Conservation (phyloP, 768 basidiomycete genomes). For the Leccinellum rugosiceps region DNA sequence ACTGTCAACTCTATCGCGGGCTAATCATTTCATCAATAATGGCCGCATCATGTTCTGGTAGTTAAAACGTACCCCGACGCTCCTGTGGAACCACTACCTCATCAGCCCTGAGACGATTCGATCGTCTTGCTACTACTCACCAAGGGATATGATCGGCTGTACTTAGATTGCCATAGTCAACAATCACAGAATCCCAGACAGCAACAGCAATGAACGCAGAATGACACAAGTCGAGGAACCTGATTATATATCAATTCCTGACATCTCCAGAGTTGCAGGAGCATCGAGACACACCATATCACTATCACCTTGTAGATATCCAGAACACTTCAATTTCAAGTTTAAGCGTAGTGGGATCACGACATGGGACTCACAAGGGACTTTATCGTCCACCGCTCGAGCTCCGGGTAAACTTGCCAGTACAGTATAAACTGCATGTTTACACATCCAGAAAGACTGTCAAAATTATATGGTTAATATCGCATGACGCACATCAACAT, state of each 20-base stretch:
- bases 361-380: slow-evolving; percentile 13
- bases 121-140: slow-evolving; percentile 5
- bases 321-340: not conserved
- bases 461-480: not conserved
- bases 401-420: slow-evolving; percentile 13
- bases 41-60: not conserved
- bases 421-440: slow-evolving; percentile 27
- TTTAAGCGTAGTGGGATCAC: too few species aligned
- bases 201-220: slow-evolving; percentile 20
- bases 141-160: slow-evolving; percentile 17
- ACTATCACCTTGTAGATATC: slow-evolving; percentile 16
- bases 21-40: slow-evolving; percentile 6
- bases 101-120: not conserved
- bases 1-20: slow-evolving; percentile 22
- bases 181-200: slow-evolving; percentile 25
- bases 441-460: slow-evolving; percentile 26
- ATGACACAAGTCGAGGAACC: slow-evolving; percentile 26
- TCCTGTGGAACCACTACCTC: slow-evolving; percentile 9
- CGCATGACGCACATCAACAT: not conserved
- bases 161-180: slow-evolving; percentile 13
- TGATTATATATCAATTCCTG: not conserved
- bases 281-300: slow-evolving; percentile 16
- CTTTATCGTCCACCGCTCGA: slow-evolving; percentile 17
- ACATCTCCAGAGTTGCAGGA: not conserved
- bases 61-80: slow-evolving; percentile 19